Base-by-base conservation (phyloP, 2,329 filamentous ascomycete genomes). In the Cytospora schulzeri region DNA sequence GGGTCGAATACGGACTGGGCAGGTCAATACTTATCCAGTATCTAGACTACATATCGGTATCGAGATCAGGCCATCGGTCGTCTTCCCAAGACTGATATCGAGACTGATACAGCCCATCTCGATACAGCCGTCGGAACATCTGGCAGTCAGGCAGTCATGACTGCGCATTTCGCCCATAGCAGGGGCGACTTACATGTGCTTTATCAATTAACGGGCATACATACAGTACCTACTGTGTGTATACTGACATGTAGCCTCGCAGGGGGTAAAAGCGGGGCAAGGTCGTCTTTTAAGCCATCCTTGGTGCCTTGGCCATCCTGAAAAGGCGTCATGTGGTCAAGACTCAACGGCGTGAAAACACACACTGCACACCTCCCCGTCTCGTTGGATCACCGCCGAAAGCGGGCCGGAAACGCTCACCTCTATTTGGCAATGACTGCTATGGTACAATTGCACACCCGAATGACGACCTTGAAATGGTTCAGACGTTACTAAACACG, bases 51-150 rank as follows among this genome's bases (percentile, higher is more conserved):
- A 33, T 33, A 33, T 31, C 4, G 5, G 5, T 35, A 35, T 35
- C 33, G 9, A 41, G 38, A 41, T 19, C 15, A 41, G 38, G 7
- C 38, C 8, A n/a, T 41, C 6, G 19, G 38, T 41, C 17, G 38
- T 41, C 38, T 41, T 41, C 38, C 38, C 6, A 4, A 19, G 29
- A 53, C 31, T 35, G 31, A 5, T 33, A 33, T 33, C 31, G 12
- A 33, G 31, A 35, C 33, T 35, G 50, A 28, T 52, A 48, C 63
- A 58, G 59, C 63, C 63, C n/a, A 57, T 65, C 59, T 62, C 63
- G 59, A 65, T 59, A 65, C 57, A 17, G 35, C 52, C 63, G 19
- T 31, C 29, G 19, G 22, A 4, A 9, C 2, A 22, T 28, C 29
- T 54, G 31, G 31, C 57, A n/a, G n/a, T n/a, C n/a, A n/a, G n/a